These are phyloP conservation scores for Aciculoconidium aculeatum DNA, from an alignment of 805 yeast species.

Conservation along the genomic window DNA sequence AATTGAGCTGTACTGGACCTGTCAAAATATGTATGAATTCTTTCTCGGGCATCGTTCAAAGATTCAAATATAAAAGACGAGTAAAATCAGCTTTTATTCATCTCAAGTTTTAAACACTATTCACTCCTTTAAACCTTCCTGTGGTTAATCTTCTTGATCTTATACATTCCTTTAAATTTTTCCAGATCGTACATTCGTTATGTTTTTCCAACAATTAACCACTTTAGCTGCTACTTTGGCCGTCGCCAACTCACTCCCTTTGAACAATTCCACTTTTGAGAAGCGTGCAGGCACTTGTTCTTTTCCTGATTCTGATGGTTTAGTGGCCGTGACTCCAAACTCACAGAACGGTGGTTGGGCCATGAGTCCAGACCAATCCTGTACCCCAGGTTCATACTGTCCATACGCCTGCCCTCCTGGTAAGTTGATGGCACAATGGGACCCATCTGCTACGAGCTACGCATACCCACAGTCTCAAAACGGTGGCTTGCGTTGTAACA, in stretches of 20 bases:
- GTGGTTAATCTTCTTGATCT: conserved; percentile 1
- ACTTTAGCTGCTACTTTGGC: conserved; percentile 9
- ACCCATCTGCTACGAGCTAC: conserved; percentile 65
- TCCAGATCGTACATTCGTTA: conserved; percentile 4
- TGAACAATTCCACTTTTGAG: conserved; percentile 20
- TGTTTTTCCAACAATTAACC: conserved; percentile 8
- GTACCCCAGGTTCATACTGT: conserved; percentile 76
- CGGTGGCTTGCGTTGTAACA: conserved; percentile 79
- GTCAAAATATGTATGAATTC: too few species aligned
- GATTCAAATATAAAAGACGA: neutral
- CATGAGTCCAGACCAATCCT: conserved; percentile 64
- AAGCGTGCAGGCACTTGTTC: conserved; percentile 44
- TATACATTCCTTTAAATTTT: conserved; percentile 6
- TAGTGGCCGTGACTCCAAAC: conserved; percentile 60
- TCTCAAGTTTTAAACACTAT: too few species aligned
- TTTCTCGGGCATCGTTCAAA: too few species aligned
- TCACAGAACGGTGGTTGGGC: conserved; percentile 83
- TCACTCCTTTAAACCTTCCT: neutral
- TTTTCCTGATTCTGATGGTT: conserved; percentile 62
- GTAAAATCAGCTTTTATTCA: neutral
- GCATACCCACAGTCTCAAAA: conserved; percentile 70
- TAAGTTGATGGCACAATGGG: conserved; percentile 85
- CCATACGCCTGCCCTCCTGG: conserved; percentile 94
- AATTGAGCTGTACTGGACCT: too few species aligned
- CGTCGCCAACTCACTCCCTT: conserved; percentile 17